Base-by-base conservation (phyloP, 495 filamentous ascomycete genomes). In the Tricharina praecox region DNA sequence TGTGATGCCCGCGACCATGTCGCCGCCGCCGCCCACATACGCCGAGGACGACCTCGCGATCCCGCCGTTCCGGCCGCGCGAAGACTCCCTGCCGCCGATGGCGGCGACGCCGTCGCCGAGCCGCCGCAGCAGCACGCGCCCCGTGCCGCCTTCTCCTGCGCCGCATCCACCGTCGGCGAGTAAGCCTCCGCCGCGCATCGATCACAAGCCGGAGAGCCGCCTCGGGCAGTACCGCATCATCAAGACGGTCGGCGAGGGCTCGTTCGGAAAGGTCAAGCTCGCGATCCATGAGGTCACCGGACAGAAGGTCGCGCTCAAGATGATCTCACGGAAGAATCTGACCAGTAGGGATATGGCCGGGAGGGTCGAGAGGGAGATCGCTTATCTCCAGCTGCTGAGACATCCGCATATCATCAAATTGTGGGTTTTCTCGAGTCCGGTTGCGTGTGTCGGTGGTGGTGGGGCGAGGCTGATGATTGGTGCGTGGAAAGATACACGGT, bases 391-490 rank as follows among this genome's bases (percentile, higher is more conserved):
- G 67, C 67, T 97, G 51, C 72, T 97, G 30, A 74, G 90, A 48
- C 90, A 97, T 66, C 90, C 90, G 39, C 90, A 97, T 65, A 97
- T 97, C 64, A 97, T 97, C 67, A 97, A 97, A 65, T 71, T 97
- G 84, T 95, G 71, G 60, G 76, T 65, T 48, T 28, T 30, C 28
- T 25, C 26, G n/a, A n/a, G n/a, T n/a, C n/a, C n/a, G n/a, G n/a
- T n/a, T 23, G 18, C 3, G 20, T 50, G 25, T 23, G 40, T 15
- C 28, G 15, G 18, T 25, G 32, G 24, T 44, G 26, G 32, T 4
- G 25, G 35, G 30, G 23, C 37, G 15, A 40, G 37, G 32, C 51
- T 59, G 49, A 62, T n/a, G n/a, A n/a, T n/a, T n/a, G n/a, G n/a
- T 23, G 39, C 36, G 26, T 10, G 23, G 16, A 40, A 54, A 90